Base-by-base conservation (phyloP, 2,329 filamentous ascomycete species). In the Trichoderma koningii region DNA sequence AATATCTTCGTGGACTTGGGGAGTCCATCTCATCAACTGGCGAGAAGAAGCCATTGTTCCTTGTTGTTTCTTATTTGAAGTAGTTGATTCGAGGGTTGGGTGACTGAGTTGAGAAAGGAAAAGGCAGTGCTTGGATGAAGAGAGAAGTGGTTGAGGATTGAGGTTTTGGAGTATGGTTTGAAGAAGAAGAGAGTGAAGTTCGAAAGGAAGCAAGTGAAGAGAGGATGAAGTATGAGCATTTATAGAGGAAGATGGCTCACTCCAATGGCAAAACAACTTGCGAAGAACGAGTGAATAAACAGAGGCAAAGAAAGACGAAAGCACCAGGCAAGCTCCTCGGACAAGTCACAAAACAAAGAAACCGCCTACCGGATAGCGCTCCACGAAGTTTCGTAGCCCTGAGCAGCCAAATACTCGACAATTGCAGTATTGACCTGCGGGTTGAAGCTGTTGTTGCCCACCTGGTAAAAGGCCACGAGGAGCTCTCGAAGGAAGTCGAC, bases 291-390 rank as follows among this genome's bases (percentile, higher is more conserved):
- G 44, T 21, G 9, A 45, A 19, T n/a, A 7, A 45, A 45, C 19
- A 19, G 44, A 45, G n/a, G 44, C n/a, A 10, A 19, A 45, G 6
- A 45, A 7, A 19, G 7, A n/a, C 3, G 10, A 38, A 38, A 38
- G n/a, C n/a, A n/a, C 34, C 28, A 38, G 1, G 30, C 30, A 34
- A 34, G 4, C 9, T 19, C 44, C 44, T 45, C 44, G 21, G n/a
- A 3, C 12, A 38, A 14, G 14, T 4, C 34, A 38, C 12, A 19
- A 45, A 45, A 10, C 3, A 21, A 45, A 45, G 3, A 48, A 19
- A 12, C 26, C 9, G 73, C 78, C 50, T 75, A 82, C 81, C 81
- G 79, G 56, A 82, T 74, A 1, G 72, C 78, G 34, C 82, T 77
- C 79, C 79, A 82, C 3, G 76, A 78, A n/a, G 78, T 76, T 6